A percentile compares a stretch with the other conserved stretches of the same genome.
phyloP scores from a whole-genome alignment of 2,329 filamentous ascomycete species.

The Rhexocercosporidium sp. region DNA sequence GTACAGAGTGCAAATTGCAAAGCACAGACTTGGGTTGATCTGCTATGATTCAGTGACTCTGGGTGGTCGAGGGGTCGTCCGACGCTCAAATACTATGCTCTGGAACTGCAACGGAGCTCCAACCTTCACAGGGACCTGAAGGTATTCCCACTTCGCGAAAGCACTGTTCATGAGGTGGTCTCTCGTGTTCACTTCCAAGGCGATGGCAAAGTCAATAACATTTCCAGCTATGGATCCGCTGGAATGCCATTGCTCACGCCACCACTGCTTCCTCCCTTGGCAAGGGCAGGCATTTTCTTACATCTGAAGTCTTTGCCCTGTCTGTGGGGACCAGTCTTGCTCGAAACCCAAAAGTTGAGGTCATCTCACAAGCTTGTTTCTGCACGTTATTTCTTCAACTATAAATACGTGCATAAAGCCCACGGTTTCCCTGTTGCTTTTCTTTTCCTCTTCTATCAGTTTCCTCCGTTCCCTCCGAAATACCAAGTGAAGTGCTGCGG shows the following conservation, averaged over 20 bases:
- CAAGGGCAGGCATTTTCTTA: not conserved
- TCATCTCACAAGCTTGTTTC: conserved; percentile 4
- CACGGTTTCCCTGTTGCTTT: not conserved
- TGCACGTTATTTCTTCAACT: not conserved
- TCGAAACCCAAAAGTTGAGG: not conserved
- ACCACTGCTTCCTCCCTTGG: not conserved
- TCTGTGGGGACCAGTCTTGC: not conserved
- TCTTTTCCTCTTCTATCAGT: not conserved
- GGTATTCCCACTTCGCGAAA: not conserved
- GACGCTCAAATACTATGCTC: no score
- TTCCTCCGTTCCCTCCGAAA: no score
- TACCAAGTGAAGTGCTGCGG: not conserved
- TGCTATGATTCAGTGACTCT: not conserved
- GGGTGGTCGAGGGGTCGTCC: no score
- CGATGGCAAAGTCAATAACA: not conserved
- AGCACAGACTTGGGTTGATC: conserved; percentile 3
- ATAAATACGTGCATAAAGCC: not conserved
- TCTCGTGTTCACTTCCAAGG: not conserved
- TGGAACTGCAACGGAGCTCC: not conserved
- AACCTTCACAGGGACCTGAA: not conserved
- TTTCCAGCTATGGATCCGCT: not conserved
- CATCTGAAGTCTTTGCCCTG: not conserved
- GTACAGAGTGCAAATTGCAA: not conserved
- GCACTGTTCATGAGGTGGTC: conserved; percentile 8
- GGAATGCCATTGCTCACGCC: not conserved